Conservation (phyloP, 345 rosid species). For the Psidium guajava region DNA sequence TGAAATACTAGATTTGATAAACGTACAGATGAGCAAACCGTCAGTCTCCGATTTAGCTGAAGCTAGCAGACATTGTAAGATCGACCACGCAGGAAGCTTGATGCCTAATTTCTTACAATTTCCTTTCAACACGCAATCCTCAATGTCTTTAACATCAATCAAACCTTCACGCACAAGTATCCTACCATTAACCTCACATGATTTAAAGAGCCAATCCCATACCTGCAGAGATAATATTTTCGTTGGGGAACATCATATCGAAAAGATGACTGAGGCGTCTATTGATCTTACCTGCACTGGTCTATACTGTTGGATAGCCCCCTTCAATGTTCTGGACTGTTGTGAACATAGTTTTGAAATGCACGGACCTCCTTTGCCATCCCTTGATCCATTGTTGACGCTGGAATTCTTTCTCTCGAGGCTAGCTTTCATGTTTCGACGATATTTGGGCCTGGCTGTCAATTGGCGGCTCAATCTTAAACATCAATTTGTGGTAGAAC, state of each 20-base stretch:
- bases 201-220: conserved; percentile 88
- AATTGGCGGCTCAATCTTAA: conserved; percentile 9
- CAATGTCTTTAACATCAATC: conserved; percentile 50
- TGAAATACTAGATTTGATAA: neutral
- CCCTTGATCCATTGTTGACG: conserved; percentile 16
- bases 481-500: neutral
- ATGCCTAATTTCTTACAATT: conserved; percentile 44
- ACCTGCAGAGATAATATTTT: conserved; percentile 28
- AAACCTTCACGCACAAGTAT: conserved; percentile 49
- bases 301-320: conserved; percentile 44
- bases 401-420: conserved; percentile 19
- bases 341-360: conserved; percentile 34
- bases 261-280: neutral
- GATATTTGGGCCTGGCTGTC: conserved; percentile 77
- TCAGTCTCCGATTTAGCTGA: conserved; percentile 58
- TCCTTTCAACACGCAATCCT: conserved; percentile 50
- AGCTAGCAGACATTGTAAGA: conserved; percentile 55
- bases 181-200: conserved; percentile 71
- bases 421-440: conserved; percentile 18
- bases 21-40: conserved; percentile 64
- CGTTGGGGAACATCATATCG: neutral
- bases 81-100: conserved; percentile 64
- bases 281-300: conserved; percentile 47
- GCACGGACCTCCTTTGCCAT: conserved; percentile 30
- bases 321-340: conserved; percentile 44